Conservation (phyloP, 2,329 filamentous ascomycete genomes). For the Aotearoamyces nothofagi region DNA sequence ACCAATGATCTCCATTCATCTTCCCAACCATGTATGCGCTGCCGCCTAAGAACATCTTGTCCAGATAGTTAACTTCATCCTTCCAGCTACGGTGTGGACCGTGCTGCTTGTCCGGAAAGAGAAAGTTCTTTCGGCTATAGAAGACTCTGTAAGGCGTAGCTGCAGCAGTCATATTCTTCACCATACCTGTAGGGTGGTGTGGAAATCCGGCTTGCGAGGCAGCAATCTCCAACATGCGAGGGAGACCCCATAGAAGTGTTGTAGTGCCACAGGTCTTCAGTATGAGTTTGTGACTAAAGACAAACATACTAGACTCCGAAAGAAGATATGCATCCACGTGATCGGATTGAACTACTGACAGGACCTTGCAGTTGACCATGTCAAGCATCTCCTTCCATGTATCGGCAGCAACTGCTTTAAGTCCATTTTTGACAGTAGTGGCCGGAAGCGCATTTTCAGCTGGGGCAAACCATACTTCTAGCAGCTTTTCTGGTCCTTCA, state of each 20-base stretch:
- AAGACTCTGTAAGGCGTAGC: conserved; percentile 92
- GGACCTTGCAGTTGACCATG: conserved; percentile 94
- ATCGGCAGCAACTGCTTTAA: conserved; percentile 74
- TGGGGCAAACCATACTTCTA: conserved; percentile 96
- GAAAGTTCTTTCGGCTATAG: conserved; percentile 97
- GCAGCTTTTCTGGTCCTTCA: conserved; percentile 91
- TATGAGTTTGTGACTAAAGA: conserved; percentile 98
- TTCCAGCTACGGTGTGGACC: conserved; percentile 96
- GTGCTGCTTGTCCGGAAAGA: conserved; percentile 87
- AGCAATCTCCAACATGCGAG: conserved; percentile 84
- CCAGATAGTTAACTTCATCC: conserved; percentile 83
- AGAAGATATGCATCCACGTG: conserved; percentile 92
- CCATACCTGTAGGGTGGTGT: conserved; percentile 51
- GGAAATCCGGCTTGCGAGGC: conserved; percentile 81
- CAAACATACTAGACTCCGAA: conserved; percentile 99
- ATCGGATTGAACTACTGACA: conserved; percentile 86
- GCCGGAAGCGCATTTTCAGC: conserved; percentile 58
- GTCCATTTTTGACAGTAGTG: conserved; percentile 54
- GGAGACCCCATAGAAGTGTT: conserved; percentile 76
- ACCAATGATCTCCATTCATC: conserved; percentile 99
- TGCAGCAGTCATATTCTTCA: conserved; percentile 53
- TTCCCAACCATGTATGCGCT: conserved; percentile 99
- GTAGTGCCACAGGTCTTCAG: conserved; percentile 98
- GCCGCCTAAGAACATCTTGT: conserved; percentile 79
- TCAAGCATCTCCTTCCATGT: conserved; percentile 96